phyloP scores from a whole-genome alignment of 768 basidiomycete genomes.

The Candolleomyces aberdarensis region DNA sequence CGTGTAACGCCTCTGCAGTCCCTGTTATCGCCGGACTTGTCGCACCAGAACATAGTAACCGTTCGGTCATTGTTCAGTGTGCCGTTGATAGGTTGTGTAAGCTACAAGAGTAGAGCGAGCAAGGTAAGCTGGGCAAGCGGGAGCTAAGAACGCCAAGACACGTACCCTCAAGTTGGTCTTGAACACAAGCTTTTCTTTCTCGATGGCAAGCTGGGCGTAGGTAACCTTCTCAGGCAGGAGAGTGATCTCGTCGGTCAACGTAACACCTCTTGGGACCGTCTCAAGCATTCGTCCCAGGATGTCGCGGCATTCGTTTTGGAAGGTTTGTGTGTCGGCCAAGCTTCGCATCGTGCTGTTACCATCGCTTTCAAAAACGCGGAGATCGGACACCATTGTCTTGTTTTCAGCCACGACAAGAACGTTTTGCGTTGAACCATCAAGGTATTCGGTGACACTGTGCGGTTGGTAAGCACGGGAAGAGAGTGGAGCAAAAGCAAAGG shows the following conservation, averaged over 20 bases:
- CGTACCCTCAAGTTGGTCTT: conserved; percentile 38
- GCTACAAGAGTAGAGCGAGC: conserved; percentile 16
- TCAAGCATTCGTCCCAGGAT: conserved; percentile 46
- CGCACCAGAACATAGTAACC: conserved; percentile 42
- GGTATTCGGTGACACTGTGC: conserved; percentile 32
- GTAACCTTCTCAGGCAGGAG: conserved; percentile 41
- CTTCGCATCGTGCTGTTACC: conserved; percentile 31
- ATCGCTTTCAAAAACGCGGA: conserved; percentile 32
- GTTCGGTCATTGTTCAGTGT: conserved; percentile 35
- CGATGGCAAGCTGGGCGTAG: conserved; percentile 34
- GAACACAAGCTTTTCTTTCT: conserved; percentile 35
- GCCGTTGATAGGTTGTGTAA: conserved; percentile 30
- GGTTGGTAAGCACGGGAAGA: background rate
- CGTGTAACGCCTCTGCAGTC: conserved; percentile 32
- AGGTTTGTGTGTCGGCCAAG: conserved; percentile 33
- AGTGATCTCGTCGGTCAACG: conserved; percentile 42
- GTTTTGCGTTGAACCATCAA: conserved; percentile 32
- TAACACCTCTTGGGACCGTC: conserved; percentile 42
- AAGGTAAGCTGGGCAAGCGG: background rate
- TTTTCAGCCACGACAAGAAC: conserved; percentile 32
- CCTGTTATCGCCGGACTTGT: conserved; percentile 31
- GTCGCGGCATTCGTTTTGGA: conserved; percentile 34
- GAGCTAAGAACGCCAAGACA: conserved; percentile 1
- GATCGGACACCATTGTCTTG: conserved; percentile 32
- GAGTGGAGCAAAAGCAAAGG: background rate